A percentile compares a stretch with the other conserved stretches of the same genome.
Conservation (phyloP, 2,329 filamentous ascomycete species). For the Fusarium sacchari region DNA sequence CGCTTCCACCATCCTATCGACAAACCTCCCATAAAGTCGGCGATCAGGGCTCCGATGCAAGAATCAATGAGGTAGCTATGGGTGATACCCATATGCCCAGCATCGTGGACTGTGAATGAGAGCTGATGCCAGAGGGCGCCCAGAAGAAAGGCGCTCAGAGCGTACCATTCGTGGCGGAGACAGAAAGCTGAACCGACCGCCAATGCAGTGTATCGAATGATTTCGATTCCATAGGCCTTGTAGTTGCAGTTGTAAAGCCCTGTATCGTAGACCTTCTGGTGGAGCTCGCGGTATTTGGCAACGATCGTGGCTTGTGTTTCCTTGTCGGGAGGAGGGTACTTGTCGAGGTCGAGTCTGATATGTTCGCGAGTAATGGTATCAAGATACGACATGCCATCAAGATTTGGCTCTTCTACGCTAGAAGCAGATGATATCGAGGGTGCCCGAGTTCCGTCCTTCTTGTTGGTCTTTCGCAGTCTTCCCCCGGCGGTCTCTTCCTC, state of each 20-base stretch:
- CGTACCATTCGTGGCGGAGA: slow-evolving; percentile 73
- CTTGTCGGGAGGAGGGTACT: slow-evolving; percentile 82
- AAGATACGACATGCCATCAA: slow-evolving; percentile 71
- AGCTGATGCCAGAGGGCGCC: slow-evolving; percentile 94
- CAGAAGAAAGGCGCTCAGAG: slow-evolving; percentile 75
- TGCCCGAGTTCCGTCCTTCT: slow-evolving; percentile 42
- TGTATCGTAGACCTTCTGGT: slow-evolving; percentile 75
- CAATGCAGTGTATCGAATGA: slow-evolving; percentile 73
- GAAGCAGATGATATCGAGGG: slow-evolving; percentile 71
- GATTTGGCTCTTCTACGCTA: slow-evolving; percentile 56
- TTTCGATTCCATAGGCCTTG: slow-evolving; percentile 79
- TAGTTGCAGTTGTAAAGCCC: slow-evolving; percentile 90
- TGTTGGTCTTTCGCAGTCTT: slow-evolving; percentile 44
- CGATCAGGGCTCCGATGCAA: slow-evolving; percentile 87
- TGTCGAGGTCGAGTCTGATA: slow-evolving; percentile 78
- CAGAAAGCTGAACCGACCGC: slow-evolving; percentile 68
- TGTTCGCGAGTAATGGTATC: slow-evolving; percentile 79
- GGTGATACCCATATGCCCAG: slow-evolving; percentile 97
- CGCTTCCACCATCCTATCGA: slow-evolving; percentile 98
- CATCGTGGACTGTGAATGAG: slow-evolving; percentile 93
- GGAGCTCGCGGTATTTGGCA: slow-evolving; percentile 81
- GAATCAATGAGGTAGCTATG: slow-evolving; percentile 87
- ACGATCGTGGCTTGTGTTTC: slow-evolving; percentile 80
- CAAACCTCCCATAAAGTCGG: slow-evolving; percentile 88
- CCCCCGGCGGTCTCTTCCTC: slow-evolving; percentile 46